Evolutionary conservation across 2,329 filamentous ascomycete genomes (phyloP).

Genomic region (Xylariales sp.): DNA sequence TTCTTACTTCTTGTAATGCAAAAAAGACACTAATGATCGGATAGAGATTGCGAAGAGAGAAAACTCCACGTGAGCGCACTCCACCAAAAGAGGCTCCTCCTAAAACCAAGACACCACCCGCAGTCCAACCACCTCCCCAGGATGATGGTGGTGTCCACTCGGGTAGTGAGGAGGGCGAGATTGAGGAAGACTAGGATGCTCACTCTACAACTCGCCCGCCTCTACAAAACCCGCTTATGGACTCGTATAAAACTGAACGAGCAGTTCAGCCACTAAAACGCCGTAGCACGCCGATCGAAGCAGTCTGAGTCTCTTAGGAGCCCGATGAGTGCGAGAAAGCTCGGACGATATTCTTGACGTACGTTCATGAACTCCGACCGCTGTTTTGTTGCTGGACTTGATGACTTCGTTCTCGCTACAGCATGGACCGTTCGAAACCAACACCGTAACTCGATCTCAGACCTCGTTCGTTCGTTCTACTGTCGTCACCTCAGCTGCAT

Average conservation of each 20-base stretch:
- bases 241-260: background rate
- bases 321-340: background rate
- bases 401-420: background rate
- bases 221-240: background rate
- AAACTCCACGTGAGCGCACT: slow-evolving; percentile 56
- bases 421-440: too few species aligned
- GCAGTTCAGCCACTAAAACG: too few species aligned
- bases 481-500: too few species aligned
- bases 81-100: slow-evolving; percentile 52
- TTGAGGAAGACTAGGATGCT: slow-evolving; percentile 68
- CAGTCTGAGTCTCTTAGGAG: too few species aligned
- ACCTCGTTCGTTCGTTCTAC: too few species aligned
- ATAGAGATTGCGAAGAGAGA: slow-evolving; percentile 55
- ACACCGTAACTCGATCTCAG: too few species aligned
- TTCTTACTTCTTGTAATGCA: background rate
- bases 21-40: background rate
- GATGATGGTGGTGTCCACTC: slow-evolving; percentile 66
- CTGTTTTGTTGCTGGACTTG: background rate
- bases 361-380: background rate
- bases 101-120: slow-evolving; percentile 53
- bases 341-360: slow-evolving; percentile 1
- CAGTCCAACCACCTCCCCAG: slow-evolving; percentile 31
- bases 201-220: background rate
- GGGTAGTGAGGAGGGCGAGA: slow-evolving; percentile 96
- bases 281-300: too few species aligned